Percentiles rank a stretch among this genome's conserved stretches.
Conservation (phyloP, 2,329 filamentous ascomycete genomes). For the Aspergillus jensenii region DNA sequence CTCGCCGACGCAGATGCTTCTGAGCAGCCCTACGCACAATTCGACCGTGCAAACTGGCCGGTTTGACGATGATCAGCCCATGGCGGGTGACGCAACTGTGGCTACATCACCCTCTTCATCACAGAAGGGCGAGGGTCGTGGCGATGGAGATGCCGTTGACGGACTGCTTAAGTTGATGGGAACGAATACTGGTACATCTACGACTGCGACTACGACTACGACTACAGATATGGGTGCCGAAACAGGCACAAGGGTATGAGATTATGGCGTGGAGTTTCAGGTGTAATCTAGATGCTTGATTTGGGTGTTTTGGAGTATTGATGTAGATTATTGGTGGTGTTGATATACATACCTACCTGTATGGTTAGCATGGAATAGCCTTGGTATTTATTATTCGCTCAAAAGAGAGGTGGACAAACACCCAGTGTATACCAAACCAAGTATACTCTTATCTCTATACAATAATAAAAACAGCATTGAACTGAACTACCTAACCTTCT, state of each 20-base stretch:
- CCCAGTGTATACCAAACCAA: no score
- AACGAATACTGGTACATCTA: conserved; percentile 16
- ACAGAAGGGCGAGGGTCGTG: conserved; percentile 12
- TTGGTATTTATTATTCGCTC: neutral
- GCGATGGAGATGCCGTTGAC: conserved; percentile 39
- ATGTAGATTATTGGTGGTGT: neutral
- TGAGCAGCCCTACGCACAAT: conserved; percentile 29
- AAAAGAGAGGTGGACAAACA: neutral
- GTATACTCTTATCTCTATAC: neutral
- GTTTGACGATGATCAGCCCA: neutral
- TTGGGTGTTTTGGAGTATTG: neutral
- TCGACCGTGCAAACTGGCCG: neutral
- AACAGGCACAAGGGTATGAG: neutral
- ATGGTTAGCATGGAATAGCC: no score
- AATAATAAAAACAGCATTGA: conserved; percentile 8
- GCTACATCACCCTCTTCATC: conserved; percentile 28
- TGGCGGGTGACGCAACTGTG: neutral
- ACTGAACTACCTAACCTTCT: conserved; percentile 37
- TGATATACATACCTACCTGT: neutral
- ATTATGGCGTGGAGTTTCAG: neutral
- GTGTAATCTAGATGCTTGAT: neutral
- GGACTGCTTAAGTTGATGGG: conserved; percentile 42
- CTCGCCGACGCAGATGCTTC: conserved; percentile 32
- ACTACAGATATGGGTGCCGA: neutral
- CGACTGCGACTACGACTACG: neutral